Percentiles rank a stretch among this genome's conserved stretches.
These are phyloP conservation scores for Leishmania tropica DNA, from an alignment of 208 protist species.

Conservation along the genomic window DNA sequence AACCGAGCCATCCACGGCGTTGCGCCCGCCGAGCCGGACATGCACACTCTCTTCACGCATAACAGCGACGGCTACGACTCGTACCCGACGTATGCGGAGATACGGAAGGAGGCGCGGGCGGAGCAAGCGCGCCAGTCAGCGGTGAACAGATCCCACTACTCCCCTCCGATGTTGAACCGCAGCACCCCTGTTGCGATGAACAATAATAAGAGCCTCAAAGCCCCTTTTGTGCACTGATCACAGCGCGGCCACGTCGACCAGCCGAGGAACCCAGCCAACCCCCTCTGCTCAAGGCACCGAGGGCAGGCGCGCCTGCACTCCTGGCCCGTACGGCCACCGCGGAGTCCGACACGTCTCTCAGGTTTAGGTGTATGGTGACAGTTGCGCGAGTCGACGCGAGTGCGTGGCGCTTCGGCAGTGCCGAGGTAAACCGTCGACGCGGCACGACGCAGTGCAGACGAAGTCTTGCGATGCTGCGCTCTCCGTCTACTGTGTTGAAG, in stretches of 20 bases:
- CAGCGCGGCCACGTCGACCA: neutral
- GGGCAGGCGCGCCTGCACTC: neutral
- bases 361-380: constrained; percentile 1
- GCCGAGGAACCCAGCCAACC: neutral
- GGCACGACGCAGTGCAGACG: too few species aligned
- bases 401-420: neutral
- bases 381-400: neutral
- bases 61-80: constrained; percentile 23
- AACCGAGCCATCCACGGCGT: constrained; percentile 22
- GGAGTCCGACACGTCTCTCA: neutral
- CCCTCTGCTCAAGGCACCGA: neutral
- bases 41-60: constrained; percentile 18
- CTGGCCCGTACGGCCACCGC: neutral
- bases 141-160: neutral
- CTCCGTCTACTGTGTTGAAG: neutral
- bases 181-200: neutral
- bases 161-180: neutral
- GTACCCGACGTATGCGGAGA: neutral
- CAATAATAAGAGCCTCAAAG: neutral
- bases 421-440: neutral
- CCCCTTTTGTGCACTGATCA: neutral
- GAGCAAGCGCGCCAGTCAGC: constrained; percentile 2
- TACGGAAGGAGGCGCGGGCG: constrained; percentile 1
- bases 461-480: neutral
- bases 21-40: constrained; percentile 12